Evolutionary conservation across 2,329 filamentous ascomycete genomes (phyloP), one percentile per base, ranked within the genome.

Genomic region (Penicillium crustosum): DNA sequence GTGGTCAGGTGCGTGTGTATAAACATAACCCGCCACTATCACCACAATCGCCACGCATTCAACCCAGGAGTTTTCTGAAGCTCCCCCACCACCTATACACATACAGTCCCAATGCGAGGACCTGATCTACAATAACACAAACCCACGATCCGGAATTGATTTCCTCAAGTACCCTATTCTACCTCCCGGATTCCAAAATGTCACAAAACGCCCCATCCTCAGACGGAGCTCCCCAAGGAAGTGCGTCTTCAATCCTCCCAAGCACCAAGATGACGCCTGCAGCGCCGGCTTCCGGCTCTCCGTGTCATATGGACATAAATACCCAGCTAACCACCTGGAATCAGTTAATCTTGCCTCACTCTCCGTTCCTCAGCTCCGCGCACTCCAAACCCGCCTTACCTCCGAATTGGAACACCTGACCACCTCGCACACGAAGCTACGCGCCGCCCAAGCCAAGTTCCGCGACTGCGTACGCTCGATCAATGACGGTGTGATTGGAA

Each of bases 361-460:
- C 69, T 89, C 89, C 68, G 82, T 88, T 27, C 90, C 91, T 65
- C 93, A 97, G 78, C 89, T 99, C 66, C 88, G 86, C 66, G 87
- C 91, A 68, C 88, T 99, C 66, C 97, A 99, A 82, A 92, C 94
- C 76, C 93, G 97, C 75, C 88, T 99, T 65, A 93, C 96, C 75
- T 89, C 94, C 70, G 94, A 99, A 78, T 88, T 99, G 64, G 91
- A 96, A 74, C 93, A 97, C 79, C 86, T 99, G 65, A 95, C 91
- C 2, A 85, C 82, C 57, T 97, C 94, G 10, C 96, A 96, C 79
- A 83, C 89, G 50, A 94, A 96, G 74, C 86, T 99, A 2, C 90
- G 93, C 63, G 88, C 88, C 52, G 94, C 94, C 2, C 94, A 97
- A 75, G 83, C 86, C 53, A 96, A 95, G 75, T 99, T 99, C 80